A percentile compares a stretch with the other conserved stretches of the same genome.
phyloP scores from a whole-genome alignment of 2,329 filamentous ascomycete species.

The Leptographium lundbergii region DNA sequence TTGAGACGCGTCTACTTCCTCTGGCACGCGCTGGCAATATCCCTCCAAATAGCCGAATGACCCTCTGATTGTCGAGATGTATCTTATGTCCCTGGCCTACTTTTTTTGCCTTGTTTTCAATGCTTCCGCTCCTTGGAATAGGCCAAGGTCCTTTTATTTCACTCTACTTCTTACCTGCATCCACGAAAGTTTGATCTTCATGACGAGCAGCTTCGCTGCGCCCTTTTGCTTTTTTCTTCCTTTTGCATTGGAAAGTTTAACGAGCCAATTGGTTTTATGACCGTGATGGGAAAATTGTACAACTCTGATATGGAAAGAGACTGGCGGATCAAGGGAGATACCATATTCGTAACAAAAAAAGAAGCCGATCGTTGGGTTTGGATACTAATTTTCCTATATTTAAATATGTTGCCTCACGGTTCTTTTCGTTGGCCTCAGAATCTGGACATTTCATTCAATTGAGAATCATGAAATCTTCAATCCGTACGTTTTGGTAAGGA shows the following conservation, averaged over 20 bases:
- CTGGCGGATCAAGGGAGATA: background rate
- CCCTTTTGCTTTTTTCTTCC: background rate
- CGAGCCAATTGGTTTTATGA: background rate
- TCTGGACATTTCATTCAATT: background rate
- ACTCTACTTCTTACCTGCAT: background rate
- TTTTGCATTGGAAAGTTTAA: background rate
- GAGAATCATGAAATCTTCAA: no score
- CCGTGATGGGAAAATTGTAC: background rate
- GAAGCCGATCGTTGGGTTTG: background rate
- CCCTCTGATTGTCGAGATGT: background rate
- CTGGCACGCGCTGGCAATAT: background rate
- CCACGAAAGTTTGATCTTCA: background rate
- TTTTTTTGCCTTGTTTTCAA: background rate
- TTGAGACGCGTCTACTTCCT: constrained; percentile 12
- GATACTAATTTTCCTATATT: background rate
- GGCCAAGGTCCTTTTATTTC: background rate
- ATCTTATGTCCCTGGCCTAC: background rate
- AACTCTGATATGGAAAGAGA: background rate
- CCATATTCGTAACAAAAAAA: constrained; percentile 1
- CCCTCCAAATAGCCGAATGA: background rate
- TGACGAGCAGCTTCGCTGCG: background rate
- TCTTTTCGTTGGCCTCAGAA: constrained; percentile 10
- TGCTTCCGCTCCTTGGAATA: background rate
- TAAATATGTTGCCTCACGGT: constrained; percentile 30
- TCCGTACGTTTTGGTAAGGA: background rate